Conservation (phyloP, 2,329 filamentous ascomycete genomes). For the Acephala macrosclerotiorum region DNA sequence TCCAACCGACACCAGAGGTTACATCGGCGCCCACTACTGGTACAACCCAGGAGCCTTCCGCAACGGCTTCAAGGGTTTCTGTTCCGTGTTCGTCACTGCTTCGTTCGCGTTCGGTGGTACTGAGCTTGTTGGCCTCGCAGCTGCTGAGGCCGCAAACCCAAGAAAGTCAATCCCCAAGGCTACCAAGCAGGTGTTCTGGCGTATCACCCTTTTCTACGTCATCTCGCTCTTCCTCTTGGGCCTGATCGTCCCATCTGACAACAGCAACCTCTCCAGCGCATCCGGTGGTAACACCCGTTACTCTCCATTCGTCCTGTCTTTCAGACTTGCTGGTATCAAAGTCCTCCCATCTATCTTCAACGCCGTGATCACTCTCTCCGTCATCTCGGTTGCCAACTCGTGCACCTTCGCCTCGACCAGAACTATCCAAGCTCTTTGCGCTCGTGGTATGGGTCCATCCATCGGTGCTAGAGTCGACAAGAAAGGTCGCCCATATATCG, state of each 20-base stretch:
- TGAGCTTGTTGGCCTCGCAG: constrained; percentile 78
- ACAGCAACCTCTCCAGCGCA: constrained; percentile 64
- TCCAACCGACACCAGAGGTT: constrained; percentile 58
- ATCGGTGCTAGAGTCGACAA: constrained; percentile 83
- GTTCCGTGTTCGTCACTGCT: constrained; percentile 78
- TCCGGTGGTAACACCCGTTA: constrained; percentile 68
- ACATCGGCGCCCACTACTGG: constrained; percentile 74
- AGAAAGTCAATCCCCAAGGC: constrained; percentile 84
- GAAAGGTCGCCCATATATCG: constrained; percentile 74
- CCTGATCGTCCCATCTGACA: constrained; percentile 78
- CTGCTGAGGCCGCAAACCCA: constrained; percentile 79
- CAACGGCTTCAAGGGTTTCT: constrained; percentile 84
- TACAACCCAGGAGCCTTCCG: constrained; percentile 81
- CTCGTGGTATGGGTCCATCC: constrained; percentile 82
- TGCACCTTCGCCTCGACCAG: constrained; percentile 91
- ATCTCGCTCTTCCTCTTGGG: constrained; percentile 84
- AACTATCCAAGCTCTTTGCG: constrained; percentile 87
- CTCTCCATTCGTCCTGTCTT: constrained; percentile 93
- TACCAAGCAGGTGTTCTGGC: constrained; percentile 95
- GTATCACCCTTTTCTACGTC: constrained; percentile 86
- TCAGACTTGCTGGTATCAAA: constrained; percentile 81
- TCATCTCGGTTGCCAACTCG: constrained; percentile 90
- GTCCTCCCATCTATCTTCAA: constrained; percentile 91
- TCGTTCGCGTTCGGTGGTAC: constrained; percentile 80
- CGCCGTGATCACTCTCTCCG: constrained; percentile 87